Evolutionary conservation across 768 basidiomycete genomes (phyloP).

Genomic region (Udeniomyces megalosporus): DNA sequence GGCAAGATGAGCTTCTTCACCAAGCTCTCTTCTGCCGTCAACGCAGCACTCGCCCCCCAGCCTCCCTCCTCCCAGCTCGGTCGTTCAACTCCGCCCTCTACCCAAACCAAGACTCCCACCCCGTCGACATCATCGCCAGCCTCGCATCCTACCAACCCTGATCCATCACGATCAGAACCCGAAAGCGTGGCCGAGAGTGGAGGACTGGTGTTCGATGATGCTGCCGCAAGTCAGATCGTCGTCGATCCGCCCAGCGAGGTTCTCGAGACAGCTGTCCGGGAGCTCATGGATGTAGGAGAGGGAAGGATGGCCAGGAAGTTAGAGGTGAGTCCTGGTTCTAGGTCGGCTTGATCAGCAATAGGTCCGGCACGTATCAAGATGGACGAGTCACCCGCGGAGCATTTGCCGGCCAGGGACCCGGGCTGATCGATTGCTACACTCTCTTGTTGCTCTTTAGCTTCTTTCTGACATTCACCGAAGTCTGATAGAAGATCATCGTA

Average conservation of each 20-base stretch:
- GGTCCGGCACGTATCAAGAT: no score
- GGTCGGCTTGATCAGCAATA: background rate
- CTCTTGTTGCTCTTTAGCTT: background rate
- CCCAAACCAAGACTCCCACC: no score
- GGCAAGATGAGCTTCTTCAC: conserved; percentile 1
- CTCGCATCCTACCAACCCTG: background rate
- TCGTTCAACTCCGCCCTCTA: no score
- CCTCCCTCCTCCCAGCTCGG: no score
- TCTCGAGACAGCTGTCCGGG: background rate
- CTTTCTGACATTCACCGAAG: conserved; percentile 47
- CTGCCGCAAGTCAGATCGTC: background rate
- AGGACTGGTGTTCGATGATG: conserved; percentile 2
- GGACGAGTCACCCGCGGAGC: background rate
- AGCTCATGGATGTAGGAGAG: conserved; percentile 2
- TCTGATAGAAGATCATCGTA: conserved; percentile 46
- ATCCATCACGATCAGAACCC: background rate
- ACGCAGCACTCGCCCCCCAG: no score
- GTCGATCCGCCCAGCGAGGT: background rate
- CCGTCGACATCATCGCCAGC: no score
- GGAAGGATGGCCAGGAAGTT: background rate
- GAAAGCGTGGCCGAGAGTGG: background rate
- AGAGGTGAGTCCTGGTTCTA: background rate
- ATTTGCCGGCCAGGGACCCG: no score
- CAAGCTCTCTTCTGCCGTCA: background rate
- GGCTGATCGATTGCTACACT: background rate